Percentiles rank a stretch among this genome's conserved stretches.
Evolutionary conservation across 2,329 filamentous ascomycete genomes (phyloP).

Genomic region (Trichoderma atrobrunneum): DNA sequence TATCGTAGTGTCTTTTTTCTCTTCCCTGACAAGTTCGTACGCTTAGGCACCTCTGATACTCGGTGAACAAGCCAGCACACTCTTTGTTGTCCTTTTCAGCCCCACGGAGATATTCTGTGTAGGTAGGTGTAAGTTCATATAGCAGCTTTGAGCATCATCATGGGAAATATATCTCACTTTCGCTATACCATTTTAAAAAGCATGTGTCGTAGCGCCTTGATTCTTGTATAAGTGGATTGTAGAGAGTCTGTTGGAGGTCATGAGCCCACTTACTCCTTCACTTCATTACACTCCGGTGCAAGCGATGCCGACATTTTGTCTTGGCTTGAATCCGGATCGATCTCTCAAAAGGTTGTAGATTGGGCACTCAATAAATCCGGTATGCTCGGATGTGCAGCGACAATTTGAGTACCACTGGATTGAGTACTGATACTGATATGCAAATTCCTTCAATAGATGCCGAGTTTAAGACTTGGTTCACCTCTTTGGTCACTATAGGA

Average conservation of each 20-base stretch:
- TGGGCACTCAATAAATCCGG: background rate
- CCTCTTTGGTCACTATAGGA: background rate
- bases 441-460: background rate
- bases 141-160: slow-evolving; percentile 19
- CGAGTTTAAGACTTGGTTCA: background rate
- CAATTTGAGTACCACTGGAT: background rate
- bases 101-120: slow-evolving; percentile 81
- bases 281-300: slow-evolving; percentile 89
- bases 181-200: slow-evolving; percentile 99
- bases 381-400: background rate
- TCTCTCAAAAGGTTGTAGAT: background rate
- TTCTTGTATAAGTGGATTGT: background rate
- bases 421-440: background rate
- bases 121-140: background rate
- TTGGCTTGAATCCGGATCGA: slow-evolving; percentile 11
- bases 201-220: slow-evolving; percentile 88
- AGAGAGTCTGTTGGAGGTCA: background rate
- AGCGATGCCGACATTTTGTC: slow-evolving; percentile 83
- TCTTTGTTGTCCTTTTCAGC: slow-evolving; percentile 78
- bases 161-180: slow-evolving; percentile 62
- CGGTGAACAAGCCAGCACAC: slow-evolving; percentile 79
- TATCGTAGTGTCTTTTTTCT: background rate
- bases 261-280: slow-evolving; percentile 73
- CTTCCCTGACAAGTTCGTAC: slow-evolving; percentile 45
- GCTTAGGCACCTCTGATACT: slow-evolving; percentile 82